Percentiles rank a stretch among this genome's conserved stretches.
These are phyloP conservation scores for Penicillium cinerascens DNA, from an alignment of 495 filamentous ascomycete genomes.

Conservation along the genomic window DNA sequence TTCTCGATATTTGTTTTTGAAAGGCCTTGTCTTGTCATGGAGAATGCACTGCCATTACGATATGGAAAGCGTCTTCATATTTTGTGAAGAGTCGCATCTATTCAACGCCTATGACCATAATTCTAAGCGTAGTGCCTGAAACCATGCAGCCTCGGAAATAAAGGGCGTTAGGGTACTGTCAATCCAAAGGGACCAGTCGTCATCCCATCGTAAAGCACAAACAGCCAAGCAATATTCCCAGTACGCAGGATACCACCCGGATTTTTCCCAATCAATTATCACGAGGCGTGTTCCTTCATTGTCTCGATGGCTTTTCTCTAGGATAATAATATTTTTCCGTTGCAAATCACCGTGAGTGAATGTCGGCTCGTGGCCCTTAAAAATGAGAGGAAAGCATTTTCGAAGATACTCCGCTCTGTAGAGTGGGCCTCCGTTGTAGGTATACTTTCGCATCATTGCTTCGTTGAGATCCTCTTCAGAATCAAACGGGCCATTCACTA, in stretches of 20 bases:
- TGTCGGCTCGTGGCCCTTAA: conserved; percentile 10
- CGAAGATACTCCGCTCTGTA: conserved; percentile 32
- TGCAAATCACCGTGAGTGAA: conserved; percentile 24
- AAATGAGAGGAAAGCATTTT: conserved; percentile 24
- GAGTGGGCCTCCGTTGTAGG: conserved; percentile 13
- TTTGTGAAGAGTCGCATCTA: no score
- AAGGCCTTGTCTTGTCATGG: no score
- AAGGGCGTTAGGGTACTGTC: conserved; percentile 20
- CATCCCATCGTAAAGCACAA: conserved; percentile 25
- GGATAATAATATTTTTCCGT: conserved; percentile 16
- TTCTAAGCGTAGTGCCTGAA: background rate
- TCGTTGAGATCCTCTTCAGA: conserved; percentile 27
- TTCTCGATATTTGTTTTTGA: no score
- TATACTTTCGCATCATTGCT: conserved; percentile 27
- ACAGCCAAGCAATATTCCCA: conserved; percentile 43
- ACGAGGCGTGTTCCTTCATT: conserved; percentile 24
- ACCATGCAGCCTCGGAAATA: background rate
- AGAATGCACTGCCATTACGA: no score
- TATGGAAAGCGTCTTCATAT: no score
- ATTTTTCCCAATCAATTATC: conserved; percentile 44
- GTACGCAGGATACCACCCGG: conserved; percentile 41
- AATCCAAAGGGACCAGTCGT: conserved; percentile 36
- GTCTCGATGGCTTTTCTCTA: conserved; percentile 11
- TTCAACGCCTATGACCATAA: background rate
- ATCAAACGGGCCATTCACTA: conserved; percentile 32